Percentiles rank a stretch among this genome's conserved stretches.
phyloP scores from a whole-genome alignment of 768 basidiomycete genomes.

The Lepiota subincarnata region DNA sequence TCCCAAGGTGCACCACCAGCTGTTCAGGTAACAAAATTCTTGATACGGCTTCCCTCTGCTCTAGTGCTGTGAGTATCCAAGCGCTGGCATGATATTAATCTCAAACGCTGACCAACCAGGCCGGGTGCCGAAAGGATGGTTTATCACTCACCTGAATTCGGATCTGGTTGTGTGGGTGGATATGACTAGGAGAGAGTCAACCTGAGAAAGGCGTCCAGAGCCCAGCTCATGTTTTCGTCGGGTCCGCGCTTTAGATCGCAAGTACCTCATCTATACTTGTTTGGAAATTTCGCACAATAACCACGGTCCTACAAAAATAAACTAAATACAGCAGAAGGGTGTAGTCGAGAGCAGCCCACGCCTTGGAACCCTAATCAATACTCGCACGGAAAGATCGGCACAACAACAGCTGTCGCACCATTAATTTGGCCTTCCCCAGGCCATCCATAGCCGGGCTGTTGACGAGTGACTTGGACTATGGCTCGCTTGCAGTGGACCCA shows the following conservation, averaged over 20 bases:
- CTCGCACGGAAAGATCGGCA: no score
- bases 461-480: not conserved
- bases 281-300: conserved; percentile 37
- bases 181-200: no score
- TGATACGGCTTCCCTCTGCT: conserved; percentile 13
- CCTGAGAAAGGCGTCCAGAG: conserved; percentile 23
- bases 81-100: not conserved
- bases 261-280: conserved; percentile 27
- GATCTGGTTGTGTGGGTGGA: conserved; percentile 45
- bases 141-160: conserved; percentile 26
- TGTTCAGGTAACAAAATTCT: no score
- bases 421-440: no score
- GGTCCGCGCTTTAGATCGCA: conserved; percentile 42
- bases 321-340: not conserved
- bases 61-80: conserved; percentile 18
- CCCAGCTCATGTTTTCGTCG: conserved; percentile 24
- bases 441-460: not conserved
- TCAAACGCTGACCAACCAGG: not conserved
- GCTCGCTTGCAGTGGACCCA: not conserved
- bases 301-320: not conserved
- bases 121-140: not conserved
- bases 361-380: no score
- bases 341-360: no score
- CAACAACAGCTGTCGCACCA: no score
- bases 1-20: no score